A percentile compares a stretch with the other conserved stretches of the same genome.
phyloP scores from a whole-genome alignment of 2,329 filamentous ascomycete species.

The Claviceps sp. region DNA sequence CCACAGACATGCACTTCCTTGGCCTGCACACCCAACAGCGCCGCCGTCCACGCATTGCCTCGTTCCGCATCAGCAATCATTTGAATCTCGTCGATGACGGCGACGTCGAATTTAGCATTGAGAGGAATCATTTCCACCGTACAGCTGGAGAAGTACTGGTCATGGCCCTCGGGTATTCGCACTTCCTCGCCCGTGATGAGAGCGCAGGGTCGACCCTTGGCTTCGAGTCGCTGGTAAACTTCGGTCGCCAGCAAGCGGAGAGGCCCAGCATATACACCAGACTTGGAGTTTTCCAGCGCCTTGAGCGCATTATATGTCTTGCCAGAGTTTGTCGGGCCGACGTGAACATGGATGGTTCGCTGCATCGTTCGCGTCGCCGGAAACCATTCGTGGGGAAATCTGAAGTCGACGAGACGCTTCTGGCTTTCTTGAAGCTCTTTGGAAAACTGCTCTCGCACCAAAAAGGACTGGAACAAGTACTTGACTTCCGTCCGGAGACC shows the following conservation, averaged over 20 bases:
- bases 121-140: conserved; percentile 77
- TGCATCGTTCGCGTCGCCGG: conserved; percentile 69
- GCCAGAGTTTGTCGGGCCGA: conserved; percentile 93
- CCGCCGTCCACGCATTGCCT: conserved; percentile 91
- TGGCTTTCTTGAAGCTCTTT: conserved; percentile 44
- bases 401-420: conserved; percentile 59
- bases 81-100: conserved; percentile 96
- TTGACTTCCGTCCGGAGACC: conserved; percentile 46
- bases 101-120: conserved; percentile 59
- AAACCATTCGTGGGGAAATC: conserved; percentile 89
- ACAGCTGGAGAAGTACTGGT: conserved; percentile 59
- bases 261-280: conserved; percentile 82
- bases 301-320: conserved; percentile 94
- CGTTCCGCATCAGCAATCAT: conserved; percentile 76
- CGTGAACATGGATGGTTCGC: conserved; percentile 78
- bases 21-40: conserved; percentile 73
- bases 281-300: conserved; percentile 60
- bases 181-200: conserved; percentile 88
- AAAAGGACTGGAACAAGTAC: conserved; percentile 54
- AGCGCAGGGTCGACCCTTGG: conserved; percentile 63
- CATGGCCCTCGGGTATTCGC: conserved; percentile 46
- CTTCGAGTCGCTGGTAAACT: conserved; percentile 75
- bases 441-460: conserved; percentile 44
- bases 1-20: conserved; percentile 89
- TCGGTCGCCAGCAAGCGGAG: conserved; percentile 83